Evolutionary conservation across 805 yeast genomes (phyloP).

Genomic region (Candida succiphila): DNA sequence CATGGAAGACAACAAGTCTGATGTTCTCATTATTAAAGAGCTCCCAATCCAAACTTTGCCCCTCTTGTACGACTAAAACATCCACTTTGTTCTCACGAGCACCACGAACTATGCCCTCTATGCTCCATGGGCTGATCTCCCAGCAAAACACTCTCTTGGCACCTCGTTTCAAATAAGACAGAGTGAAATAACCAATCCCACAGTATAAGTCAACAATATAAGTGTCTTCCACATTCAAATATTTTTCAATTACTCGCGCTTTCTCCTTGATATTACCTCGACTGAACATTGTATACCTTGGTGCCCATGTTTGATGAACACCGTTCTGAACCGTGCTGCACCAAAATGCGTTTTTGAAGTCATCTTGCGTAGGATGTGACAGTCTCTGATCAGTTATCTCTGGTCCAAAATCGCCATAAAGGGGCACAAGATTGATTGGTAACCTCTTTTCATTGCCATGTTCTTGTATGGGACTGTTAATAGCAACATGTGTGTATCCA

Average conservation of each 20-base stretch:
- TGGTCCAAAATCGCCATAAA: slow-evolving; percentile 62
- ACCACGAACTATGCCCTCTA: slow-evolving; percentile 58
- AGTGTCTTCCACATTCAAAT: slow-evolving; percentile 24
- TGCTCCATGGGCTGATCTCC: slow-evolving; percentile 82
- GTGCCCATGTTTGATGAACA: slow-evolving; percentile 75
- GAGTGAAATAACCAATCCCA: slow-evolving; percentile 80
- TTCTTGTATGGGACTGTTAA: slow-evolving; percentile 53
- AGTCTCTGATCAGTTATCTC: slow-evolving; percentile 16
- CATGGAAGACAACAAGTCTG: slow-evolving; percentile 44
- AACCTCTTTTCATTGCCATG: slow-evolving; percentile 30
- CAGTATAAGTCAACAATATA: slow-evolving; percentile 64
- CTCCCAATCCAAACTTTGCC: slow-evolving; percentile 13
- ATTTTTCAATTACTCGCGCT: slow-evolving; percentile 44
- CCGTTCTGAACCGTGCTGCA: slow-evolving; percentile 64
- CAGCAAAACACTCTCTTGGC: slow-evolving; percentile 57
- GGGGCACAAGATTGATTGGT: slow-evolving; percentile 50
- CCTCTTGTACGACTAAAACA: slow-evolving; percentile 22
- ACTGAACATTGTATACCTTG: slow-evolving; percentile 77
- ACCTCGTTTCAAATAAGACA: slow-evolving; percentile 48
- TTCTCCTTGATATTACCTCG: slow-evolving; percentile 83
- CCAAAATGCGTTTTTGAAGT: slow-evolving; percentile 57
- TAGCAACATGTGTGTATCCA: slow-evolving; percentile 54
- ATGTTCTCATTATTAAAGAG: slow-evolving; percentile 13
- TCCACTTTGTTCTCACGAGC: slow-evolving; percentile 32
- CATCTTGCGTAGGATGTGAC: slow-evolving; percentile 28